These are phyloP conservation scores for Bipolaris sorokiniana DNA, from an alignment of 2,329 filamentous ascomycete species.

Conservation along the genomic window DNA sequence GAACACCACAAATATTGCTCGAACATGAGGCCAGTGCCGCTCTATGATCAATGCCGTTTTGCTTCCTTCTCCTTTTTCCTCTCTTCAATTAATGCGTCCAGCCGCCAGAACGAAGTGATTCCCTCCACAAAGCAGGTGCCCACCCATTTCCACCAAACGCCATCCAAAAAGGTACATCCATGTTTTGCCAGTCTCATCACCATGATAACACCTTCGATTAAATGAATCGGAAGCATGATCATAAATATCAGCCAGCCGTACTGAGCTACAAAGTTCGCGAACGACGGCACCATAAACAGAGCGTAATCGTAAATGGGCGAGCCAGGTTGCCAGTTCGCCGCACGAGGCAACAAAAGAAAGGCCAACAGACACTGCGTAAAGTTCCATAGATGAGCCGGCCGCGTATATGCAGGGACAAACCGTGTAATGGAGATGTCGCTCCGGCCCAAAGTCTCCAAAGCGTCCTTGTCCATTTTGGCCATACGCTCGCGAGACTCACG, in stretches of 20 bases:
- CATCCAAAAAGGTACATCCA: constrained; percentile 57
- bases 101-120: constrained; percentile 54
- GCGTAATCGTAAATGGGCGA: constrained; percentile 50
- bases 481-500: constrained; percentile 72
- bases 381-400: constrained; percentile 56
- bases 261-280: constrained; percentile 64
- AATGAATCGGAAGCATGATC: constrained; percentile 69
- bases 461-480: constrained; percentile 72
- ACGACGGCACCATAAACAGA: constrained; percentile 58
- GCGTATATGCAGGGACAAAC: constrained; percentile 58
- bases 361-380: constrained; percentile 55
- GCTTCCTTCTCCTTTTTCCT: constrained; percentile 41
- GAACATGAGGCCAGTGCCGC: background rate
- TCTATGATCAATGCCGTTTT: constrained; percentile 38
- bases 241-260: constrained; percentile 65
- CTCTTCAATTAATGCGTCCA: constrained; percentile 34
- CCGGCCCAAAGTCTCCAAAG: constrained; percentile 66
- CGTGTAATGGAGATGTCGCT: constrained; percentile 62
- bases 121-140: constrained; percentile 61
- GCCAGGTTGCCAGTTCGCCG: constrained; percentile 43
- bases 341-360: constrained; percentile 38
- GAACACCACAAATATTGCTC: too few species aligned
- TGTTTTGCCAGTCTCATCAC: constrained; percentile 57
- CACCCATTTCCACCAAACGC: constrained; percentile 63
- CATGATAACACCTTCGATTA: constrained; percentile 64